Conservation (phyloP, 495 filamentous ascomycete species). For the Neurospora sp. region DNA sequence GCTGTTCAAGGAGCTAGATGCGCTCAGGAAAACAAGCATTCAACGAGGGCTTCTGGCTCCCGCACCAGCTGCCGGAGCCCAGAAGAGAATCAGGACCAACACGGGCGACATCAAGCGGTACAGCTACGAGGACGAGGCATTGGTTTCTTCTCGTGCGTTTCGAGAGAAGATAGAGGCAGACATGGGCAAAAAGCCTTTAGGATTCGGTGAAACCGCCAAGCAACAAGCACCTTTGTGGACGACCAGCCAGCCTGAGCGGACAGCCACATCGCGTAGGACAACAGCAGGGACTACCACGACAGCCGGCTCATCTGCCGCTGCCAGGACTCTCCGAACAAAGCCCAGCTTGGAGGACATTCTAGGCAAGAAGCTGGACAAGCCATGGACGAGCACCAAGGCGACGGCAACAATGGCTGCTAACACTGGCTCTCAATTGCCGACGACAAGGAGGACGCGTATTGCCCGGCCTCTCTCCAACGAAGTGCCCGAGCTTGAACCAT, state of each 20-base stretch:
- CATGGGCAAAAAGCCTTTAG: conserved; percentile 6
- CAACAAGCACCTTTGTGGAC: not conserved
- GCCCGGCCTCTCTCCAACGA: conserved; percentile 4
- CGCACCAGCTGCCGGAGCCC: not conserved
- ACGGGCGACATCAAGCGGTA: conserved; percentile 5
- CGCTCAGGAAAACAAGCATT: conserved; percentile 7
- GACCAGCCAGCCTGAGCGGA: not conserved
- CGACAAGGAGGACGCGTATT: conserved; percentile 1
- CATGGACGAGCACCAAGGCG: not conserved
- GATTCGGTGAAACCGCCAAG: not conserved
- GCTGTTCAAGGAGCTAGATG: conserved; percentile 11
- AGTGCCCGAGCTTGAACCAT: conserved; percentile 17
- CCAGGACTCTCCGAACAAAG: not conserved
- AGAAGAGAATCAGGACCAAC: conserved; percentile 1
- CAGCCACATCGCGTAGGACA: not conserved
- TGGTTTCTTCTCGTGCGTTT: conserved; percentile 16
- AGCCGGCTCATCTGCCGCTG: not conserved
- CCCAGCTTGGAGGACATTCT: not conserved
- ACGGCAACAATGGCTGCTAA: not conserved
- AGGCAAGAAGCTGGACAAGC: not conserved
- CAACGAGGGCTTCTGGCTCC: conserved; percentile 5
- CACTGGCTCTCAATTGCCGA: not conserved
- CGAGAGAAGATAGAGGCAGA: conserved; percentile 22
- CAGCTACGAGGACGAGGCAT: conserved; percentile 11
- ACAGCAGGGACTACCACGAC: not conserved